Conservation (phyloP, 2,329 filamentous ascomycete species). For the Apiospora marii region DNA sequence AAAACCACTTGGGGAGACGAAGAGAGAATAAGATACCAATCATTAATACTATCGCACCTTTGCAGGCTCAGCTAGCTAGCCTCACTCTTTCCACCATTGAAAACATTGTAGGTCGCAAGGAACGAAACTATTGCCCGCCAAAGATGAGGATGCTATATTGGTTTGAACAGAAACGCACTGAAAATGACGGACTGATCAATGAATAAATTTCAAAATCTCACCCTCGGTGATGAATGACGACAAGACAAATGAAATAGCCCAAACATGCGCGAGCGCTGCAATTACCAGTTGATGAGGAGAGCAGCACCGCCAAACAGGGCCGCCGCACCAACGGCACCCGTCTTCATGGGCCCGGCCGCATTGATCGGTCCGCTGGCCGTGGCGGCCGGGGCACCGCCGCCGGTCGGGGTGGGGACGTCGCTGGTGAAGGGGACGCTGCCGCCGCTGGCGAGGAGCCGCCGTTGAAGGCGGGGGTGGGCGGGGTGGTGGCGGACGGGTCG, state of each 20-base stretch:
- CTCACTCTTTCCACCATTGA: background rate
- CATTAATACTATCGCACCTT: background rate
- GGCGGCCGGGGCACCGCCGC: conserved; percentile 44
- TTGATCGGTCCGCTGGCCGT: conserved; percentile 45
- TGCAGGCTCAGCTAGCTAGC: background rate
- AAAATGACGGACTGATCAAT: background rate
- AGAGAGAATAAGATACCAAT: conserved; percentile 3
- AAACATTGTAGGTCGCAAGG: background rate
- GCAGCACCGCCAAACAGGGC: conserved; percentile 39
- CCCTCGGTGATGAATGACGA: background rate
- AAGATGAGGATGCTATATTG: background rate
- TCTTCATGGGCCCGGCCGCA: conserved; percentile 40
- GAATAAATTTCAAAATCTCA: background rate
- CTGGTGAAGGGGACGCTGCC: conserved; percentile 61
- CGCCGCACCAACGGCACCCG: conserved; percentile 48
- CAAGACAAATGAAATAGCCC: background rate
- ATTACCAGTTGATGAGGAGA: conserved; percentile 34
- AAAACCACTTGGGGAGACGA: too few species aligned
- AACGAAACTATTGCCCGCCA: background rate
- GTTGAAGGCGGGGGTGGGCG: conserved; percentile 58
- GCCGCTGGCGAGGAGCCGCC: conserved; percentile 57
- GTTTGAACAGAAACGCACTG: background rate
- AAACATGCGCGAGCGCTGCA: fast-evolving
- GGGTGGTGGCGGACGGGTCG: conserved; percentile 50
- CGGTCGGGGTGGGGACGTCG: conserved; percentile 55